These are phyloP conservation scores for Clonostachys byssicola DNA, from an alignment of 2,329 filamentous ascomycete species.

Conservation along the genomic window DNA sequence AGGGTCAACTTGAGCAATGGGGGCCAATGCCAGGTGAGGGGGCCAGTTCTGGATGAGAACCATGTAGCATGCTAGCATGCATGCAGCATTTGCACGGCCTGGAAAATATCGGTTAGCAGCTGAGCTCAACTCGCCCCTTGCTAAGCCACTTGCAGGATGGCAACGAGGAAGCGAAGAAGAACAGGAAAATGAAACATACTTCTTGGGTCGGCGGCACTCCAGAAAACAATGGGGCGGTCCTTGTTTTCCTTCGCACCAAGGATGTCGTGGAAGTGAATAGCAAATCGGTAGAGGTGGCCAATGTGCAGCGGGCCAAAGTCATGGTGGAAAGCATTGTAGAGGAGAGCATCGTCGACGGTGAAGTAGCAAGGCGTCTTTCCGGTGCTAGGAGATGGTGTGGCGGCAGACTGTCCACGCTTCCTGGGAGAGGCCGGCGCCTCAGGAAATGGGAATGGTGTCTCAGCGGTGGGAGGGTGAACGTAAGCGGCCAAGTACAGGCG, in stretches of 20 bases:
- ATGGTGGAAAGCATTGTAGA: slow-evolving; percentile 98
- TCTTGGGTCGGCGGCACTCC: slow-evolving; percentile 86
- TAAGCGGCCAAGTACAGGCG: slow-evolving; percentile 94
- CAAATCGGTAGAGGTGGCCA: slow-evolving; percentile 94
- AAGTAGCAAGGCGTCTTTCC: slow-evolving; percentile 79
- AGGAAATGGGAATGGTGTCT: slow-evolving; percentile 84
- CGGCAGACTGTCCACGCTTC: slow-evolving; percentile 51
- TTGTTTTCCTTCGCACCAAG: slow-evolving; percentile 88
- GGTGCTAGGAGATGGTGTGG: slow-evolving; percentile 21
- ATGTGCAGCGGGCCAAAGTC: slow-evolving; percentile 98
- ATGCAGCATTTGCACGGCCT: slow-evolving; percentile 91
- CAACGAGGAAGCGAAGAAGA: neutral
- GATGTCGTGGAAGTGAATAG: slow-evolving; percentile 92
- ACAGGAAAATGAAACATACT: slow-evolving; percentile 51
- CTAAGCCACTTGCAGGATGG: neutral
- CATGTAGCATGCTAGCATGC: slow-evolving; percentile 97
- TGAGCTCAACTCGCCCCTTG: neutral
- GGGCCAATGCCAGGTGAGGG: slow-evolving; percentile 89
- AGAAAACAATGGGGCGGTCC: slow-evolving; percentile 89
- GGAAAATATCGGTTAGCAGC: neutral
- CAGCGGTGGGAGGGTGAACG: slow-evolving; percentile 71
- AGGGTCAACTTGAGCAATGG: slow-evolving; percentile 93
- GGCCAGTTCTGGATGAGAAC: slow-evolving; percentile 97
- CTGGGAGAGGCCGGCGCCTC: slow-evolving; percentile 49
- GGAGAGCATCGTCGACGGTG: slow-evolving; percentile 83